Evolutionary conservation across 2,329 filamentous ascomycete species (phyloP).

Genomic region (Rhytidhysteron rufulum): DNA sequence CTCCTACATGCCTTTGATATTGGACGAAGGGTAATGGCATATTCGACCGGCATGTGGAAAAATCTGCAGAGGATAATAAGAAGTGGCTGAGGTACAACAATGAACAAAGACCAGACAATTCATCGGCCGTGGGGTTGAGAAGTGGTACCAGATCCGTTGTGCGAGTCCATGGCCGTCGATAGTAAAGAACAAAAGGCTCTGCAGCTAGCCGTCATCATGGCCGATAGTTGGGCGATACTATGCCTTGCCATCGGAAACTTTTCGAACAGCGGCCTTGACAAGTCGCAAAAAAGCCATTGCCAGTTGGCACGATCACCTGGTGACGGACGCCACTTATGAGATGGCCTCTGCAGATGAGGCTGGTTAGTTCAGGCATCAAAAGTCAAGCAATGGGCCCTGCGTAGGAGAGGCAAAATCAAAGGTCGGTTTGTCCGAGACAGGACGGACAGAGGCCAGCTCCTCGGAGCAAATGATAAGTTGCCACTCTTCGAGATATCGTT

Average conservation of each 20-base stretch:
- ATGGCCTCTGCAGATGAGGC: constrained; percentile 13
- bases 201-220: constrained; percentile 12
- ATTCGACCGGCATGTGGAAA: background rate
- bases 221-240: constrained; percentile 7
- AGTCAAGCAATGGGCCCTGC: too few relatives aligned
- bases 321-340: constrained; percentile 22
- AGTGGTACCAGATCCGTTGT: constrained; percentile 28
- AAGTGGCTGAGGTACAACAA: constrained; percentile 2
- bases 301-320: constrained; percentile 12
- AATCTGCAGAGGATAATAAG: constrained; percentile 6
- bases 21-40: constrained; percentile 4
- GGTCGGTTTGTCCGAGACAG: constrained; percentile 13
- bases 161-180: constrained; percentile 22
- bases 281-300: constrained; percentile 4
- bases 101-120: constrained; percentile 8
- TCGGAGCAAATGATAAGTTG: background rate
- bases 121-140: constrained; percentile 17
- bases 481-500: constrained; percentile 3
- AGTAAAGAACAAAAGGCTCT: constrained; percentile 10
- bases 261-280: constrained; percentile 1
- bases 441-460: constrained; percentile 2
- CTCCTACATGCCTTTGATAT: constrained; percentile 7
- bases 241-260: background rate
- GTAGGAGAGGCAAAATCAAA: background rate
- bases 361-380: constrained; percentile 8